Base-by-base conservation (phyloP, 23 red algal genomes). In the Gracilaria gracilis region DNA sequence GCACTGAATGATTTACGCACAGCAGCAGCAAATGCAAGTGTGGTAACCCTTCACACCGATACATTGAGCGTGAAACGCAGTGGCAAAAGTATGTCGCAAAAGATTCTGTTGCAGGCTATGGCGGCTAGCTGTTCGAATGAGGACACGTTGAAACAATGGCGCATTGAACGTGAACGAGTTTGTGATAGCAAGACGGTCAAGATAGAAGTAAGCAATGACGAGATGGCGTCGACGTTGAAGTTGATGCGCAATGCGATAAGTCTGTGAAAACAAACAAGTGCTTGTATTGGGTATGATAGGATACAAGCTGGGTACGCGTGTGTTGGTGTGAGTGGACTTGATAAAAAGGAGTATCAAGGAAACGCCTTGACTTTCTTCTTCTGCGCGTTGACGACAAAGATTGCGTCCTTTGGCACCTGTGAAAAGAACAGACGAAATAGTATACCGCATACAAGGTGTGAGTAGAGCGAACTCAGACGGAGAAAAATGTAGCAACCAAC, bases 361-460 rank as follows among this genome's bases (percentile, higher is more conserved):
- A 93, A 93, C 2, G 90, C 90, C 25, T 80, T 85, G 51, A 90
- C 87, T 48, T 93, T 93, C 81, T 93, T 93, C 59, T 85, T 80
- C 51, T 93, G 81, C 31, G 90, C 90, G 44, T 93, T 86, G 33
- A 93, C 90, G 31, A 93, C 79, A 72, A 70, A 93, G 31, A 93
- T 86, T 67, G 54, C 67, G 32, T 93, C 80, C 34, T 85, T 47
- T 29, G 90, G 90, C 24, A 93, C 90, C 90, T 93, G 61, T 20
- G 73, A 3, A 37, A 0, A 32, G 27, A 24, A 33, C 9, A 58
- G 6, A 58, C 19, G 27, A 29, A 62, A 31, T 9, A 64, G 42
- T 46, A 7, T 9, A 36, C 31, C 0, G 64, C 42, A 36, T 17
- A 32, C 64, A 69, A 9, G 33, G 8, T 69, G 64, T 69, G 32